Evolutionary conservation across 2,329 filamentous ascomycete species (phyloP), one percentile per base, ranked within the genome.

Genomic region (Clarireedia homoeocarpa): DNA sequence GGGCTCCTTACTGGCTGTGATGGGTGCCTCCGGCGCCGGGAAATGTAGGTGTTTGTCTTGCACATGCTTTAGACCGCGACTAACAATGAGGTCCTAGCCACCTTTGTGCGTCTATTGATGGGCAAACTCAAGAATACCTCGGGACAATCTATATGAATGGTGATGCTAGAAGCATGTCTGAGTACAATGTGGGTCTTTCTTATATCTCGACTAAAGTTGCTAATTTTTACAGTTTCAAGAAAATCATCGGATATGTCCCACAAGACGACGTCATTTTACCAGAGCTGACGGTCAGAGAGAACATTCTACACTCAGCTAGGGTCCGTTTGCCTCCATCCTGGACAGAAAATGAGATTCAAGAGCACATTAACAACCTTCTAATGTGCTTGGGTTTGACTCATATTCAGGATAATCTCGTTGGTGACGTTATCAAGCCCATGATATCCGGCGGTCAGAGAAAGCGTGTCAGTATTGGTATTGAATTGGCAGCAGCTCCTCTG

Each of bases 371-470:
- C 48, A 71, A 76, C 4, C 71, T 83, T n/a, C 74, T 83, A 30
- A 75, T 76, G 51, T 82, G 78, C 54, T 61, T 83, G 5, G 75
- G 75, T 42, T 61, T 69, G 49, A 50, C 59, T 53, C 61, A 66
- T 48, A 63, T 69, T 23, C 58, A 66, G 48, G 58, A 80, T 77
- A 34, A 71, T 79, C 12, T 75, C 58, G 77, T 81, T 6, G 78
- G 78, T 30, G 74, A 82, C 62, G 79, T 83, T 49, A 83, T 78
- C 59, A 74, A 84, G 14, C 75, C 81, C 23, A 82, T 82, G 30
- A 81, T 85, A 5, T 81, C 77, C 27, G 83, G 83, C 59, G 81
- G 81, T 53, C 79, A 83, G 62, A 68, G 80, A 49, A 85, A 85
- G 66, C 75, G 82, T 68, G 81, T 85, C 7, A 78, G 73, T 50